A percentile compares a stretch with the other conserved stretches of the same genome.
Evolutionary conservation across 352 stramenopile species (phyloP).

Genomic region (Plasmopara halstedii): DNA sequence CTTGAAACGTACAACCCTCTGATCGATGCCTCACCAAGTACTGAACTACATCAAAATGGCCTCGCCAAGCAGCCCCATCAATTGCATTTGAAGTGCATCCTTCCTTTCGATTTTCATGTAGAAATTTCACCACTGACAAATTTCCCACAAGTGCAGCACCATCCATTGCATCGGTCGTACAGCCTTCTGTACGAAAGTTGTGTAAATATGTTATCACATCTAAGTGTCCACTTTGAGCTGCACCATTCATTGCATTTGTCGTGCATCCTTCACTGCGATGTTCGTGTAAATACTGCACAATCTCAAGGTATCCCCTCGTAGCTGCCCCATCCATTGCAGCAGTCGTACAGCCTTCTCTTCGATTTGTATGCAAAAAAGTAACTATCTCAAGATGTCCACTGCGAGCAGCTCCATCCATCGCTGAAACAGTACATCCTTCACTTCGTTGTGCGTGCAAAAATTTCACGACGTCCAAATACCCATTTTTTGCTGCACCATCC

Average conservation of each 20-base stretch:
- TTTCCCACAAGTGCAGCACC: constrained; percentile 26
- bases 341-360: constrained; percentile 21
- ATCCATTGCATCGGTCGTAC: constrained; percentile 30
- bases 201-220: constrained; percentile 25
- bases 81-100: constrained; percentile 26
- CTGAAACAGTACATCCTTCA: constrained; percentile 22
- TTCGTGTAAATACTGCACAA: constrained; percentile 23
- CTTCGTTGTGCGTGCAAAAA: constrained; percentile 20
- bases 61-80: constrained; percentile 26
- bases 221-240: constrained; percentile 22
- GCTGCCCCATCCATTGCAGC: constrained; percentile 30
- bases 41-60: constrained; percentile 25
- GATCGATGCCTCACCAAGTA: constrained; percentile 22
- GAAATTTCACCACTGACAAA: constrained; percentile 23
- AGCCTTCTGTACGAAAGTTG: constrained; percentile 21
- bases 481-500: constrained; percentile 26
- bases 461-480: constrained; percentile 24
- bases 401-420: constrained; percentile 20
- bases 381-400: constrained; percentile 22
- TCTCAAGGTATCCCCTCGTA: constrained; percentile 17
- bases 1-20: constrained; percentile 26
- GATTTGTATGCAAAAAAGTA: constrained; percentile 20
- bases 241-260: constrained; percentile 28
- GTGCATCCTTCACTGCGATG: constrained; percentile 27
- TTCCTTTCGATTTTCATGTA: constrained; percentile 24